phyloP scores from a whole-genome alignment of 2,329 filamentous ascomycete species.

The Claviceps pazoutovae region DNA sequence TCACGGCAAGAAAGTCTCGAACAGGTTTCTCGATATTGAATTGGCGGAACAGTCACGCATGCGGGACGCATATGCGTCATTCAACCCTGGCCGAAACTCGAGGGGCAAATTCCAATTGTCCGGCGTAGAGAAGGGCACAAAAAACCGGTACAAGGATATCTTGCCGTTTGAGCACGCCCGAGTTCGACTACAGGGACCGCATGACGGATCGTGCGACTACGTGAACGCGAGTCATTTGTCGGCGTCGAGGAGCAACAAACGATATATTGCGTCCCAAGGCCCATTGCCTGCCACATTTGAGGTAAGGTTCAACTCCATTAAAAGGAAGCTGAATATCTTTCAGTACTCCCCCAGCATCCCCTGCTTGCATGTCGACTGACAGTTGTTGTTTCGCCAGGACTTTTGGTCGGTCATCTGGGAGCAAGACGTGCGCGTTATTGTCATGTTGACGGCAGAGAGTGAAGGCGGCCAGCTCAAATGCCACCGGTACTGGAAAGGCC shows the following conservation, averaged over 20 bases:
- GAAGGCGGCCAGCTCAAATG: conserved; percentile 92
- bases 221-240: conserved; percentile 86
- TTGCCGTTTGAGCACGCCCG: conserved; percentile 89
- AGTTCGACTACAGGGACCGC: conserved; percentile 60
- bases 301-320: conserved; percentile 34
- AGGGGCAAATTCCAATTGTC: conserved; percentile 53
- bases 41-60: conserved; percentile 81
- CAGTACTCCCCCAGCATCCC: neutral
- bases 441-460: conserved; percentile 89
- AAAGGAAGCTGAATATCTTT: too few species aligned
- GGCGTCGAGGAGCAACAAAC: conserved; percentile 69
- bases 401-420: conserved; percentile 99
- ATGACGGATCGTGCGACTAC: conserved; percentile 68
- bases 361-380: neutral
- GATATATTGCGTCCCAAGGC: conserved; percentile 91
- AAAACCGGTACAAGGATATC: conserved; percentile 97
- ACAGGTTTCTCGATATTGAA: conserved; percentile 76
- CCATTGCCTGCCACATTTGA: conserved; percentile 85
- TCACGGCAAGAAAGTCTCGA: conserved; percentile 65
- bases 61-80: conserved; percentile 55
- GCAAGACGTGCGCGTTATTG: conserved; percentile 84
- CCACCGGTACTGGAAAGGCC: conserved; percentile 79
- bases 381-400: conserved; percentile 40
- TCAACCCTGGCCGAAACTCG: conserved; percentile 23
- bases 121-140: conserved; percentile 84